Percentiles rank a stretch among this genome's conserved stretches.
phyloP scores from a whole-genome alignment of 345 rosid genomes.

The Triadica sebifera region DNA sequence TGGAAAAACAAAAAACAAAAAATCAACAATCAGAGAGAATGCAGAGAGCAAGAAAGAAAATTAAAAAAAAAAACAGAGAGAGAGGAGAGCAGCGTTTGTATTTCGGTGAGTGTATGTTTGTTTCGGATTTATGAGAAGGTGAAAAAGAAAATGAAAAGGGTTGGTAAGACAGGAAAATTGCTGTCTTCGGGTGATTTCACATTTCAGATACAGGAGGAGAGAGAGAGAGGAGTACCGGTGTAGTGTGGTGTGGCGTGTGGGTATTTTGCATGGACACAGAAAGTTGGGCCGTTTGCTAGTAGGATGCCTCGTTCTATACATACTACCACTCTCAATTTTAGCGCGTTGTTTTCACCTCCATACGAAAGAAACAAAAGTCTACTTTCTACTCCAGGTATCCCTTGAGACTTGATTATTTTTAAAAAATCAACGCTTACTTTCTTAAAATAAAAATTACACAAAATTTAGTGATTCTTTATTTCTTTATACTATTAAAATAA shows the following conservation, averaged over 20 bases:
- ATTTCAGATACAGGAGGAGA: neutral
- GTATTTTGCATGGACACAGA: constrained; percentile 50
- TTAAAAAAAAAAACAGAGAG: too few species aligned
- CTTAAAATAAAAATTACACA: too few species aligned
- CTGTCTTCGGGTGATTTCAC: neutral
- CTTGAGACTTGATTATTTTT: too few species aligned
- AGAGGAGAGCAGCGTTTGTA: constrained; percentile 7
- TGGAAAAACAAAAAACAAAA: neutral
- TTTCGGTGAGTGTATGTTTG: neutral
- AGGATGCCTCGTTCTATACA: neutral
- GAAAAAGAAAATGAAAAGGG: neutral
- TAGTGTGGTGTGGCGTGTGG: constrained; percentile 10
- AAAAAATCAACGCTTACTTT: too few species aligned
- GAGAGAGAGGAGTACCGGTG: neutral
- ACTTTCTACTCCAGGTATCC: too few species aligned
- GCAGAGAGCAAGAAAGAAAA: neutral
- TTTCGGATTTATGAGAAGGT: constrained; percentile 1
- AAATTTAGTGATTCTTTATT: too few species aligned
- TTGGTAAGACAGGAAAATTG: neutral
- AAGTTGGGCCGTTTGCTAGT: constrained; percentile 25
- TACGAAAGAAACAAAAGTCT: neutral
- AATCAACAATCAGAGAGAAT: neutral
- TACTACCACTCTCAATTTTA: constrained; percentile 17
- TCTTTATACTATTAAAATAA: too few species aligned
- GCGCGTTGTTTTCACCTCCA: constrained; percentile 2